These are phyloP conservation scores for Dillenia turbinata DNA, from an alignment of 164 flowering plant genomes.

Conservation along the genomic window DNA sequence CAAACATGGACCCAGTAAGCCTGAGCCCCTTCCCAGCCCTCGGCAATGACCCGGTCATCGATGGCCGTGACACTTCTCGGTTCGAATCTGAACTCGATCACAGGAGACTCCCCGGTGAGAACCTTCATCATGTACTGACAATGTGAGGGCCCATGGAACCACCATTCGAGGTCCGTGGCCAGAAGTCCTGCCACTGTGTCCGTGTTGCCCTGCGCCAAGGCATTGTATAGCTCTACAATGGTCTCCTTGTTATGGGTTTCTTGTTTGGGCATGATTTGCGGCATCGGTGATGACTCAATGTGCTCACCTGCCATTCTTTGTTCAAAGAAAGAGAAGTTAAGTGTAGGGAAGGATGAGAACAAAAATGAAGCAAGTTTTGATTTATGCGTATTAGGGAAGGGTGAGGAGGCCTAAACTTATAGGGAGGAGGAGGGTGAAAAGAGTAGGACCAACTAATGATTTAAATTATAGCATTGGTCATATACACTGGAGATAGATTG, in stretches of 20 bases:
- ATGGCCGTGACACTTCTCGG: slow-evolving; percentile 52
- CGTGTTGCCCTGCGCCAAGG: slow-evolving; percentile 30
- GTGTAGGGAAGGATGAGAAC: neutral
- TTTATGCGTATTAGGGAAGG: neutral
- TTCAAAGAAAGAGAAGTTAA: neutral
- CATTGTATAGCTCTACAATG: slow-evolving; percentile 43
- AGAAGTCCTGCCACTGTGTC: slow-evolving; percentile 29
- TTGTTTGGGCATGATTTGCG: neutral
- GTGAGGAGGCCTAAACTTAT: too few species aligned
- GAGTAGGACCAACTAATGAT: too few species aligned
- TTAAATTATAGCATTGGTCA: too few species aligned
- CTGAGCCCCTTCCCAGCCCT: slow-evolving; percentile 79
- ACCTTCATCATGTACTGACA: slow-evolving; percentile 83
- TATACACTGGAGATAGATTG: too few species aligned
- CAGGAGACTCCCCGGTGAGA: slow-evolving; percentile 52
- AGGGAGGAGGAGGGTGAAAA: too few species aligned
- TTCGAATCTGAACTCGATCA: slow-evolving; percentile 42
- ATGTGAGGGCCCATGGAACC: slow-evolving; percentile 86
- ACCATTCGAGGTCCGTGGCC: slow-evolving; percentile 68
- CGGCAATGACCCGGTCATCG: slow-evolving; percentile 61
- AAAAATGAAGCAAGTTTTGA: neutral
- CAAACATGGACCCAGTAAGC: slow-evolving; percentile 91
- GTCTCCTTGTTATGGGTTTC: slow-evolving; percentile 26
- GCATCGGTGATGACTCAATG: neutral
- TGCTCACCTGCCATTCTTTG: slow-evolving; percentile 6